These are phyloP conservation scores for Colletotrichum sp. DNA, from an alignment of 2,329 filamentous ascomycete species.

Conservation along the genomic window DNA sequence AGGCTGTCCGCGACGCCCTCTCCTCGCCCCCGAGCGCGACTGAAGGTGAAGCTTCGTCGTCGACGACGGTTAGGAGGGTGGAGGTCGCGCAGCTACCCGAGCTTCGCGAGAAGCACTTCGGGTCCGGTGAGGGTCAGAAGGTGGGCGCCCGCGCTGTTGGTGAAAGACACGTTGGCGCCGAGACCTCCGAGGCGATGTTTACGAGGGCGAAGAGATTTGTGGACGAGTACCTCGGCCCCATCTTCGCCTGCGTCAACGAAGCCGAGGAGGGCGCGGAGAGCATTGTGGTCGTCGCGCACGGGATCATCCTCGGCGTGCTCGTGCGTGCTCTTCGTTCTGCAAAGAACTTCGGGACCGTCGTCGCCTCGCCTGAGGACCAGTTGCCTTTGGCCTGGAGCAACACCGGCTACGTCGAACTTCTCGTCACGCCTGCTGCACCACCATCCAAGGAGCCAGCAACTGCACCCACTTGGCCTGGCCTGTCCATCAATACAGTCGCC, in stretches of 20 bases:
- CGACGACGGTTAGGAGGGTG: constrained; percentile 21
- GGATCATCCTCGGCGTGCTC: constrained; percentile 76
- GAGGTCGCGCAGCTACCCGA: constrained; percentile 47
- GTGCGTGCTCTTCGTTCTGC: constrained; percentile 55
- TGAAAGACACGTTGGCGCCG: constrained; percentile 53
- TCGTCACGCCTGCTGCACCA: background rate
- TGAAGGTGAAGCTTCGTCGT: background rate
- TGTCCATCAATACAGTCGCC: constrained; percentile 53
- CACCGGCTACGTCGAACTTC: constrained; percentile 51
- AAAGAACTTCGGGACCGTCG: constrained; percentile 21
- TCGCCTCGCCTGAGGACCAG: constrained; percentile 24
- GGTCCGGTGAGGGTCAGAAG: constrained; percentile 70
- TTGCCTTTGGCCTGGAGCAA: constrained; percentile 54
- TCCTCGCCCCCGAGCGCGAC: background rate
- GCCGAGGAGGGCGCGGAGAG: background rate
- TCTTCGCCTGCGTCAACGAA: constrained; percentile 36
- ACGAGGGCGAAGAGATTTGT: constrained; percentile 71
- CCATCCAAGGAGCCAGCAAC: constrained; percentile 22
- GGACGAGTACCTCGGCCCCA: constrained; percentile 63
- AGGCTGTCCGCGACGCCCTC: constrained; percentile 67
- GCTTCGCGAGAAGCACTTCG: constrained; percentile 78
- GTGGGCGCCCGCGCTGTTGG: constrained; percentile 44
- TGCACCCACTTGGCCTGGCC: constrained; percentile 41
- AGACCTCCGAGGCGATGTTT: constrained; percentile 72
- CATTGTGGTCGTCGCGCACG: constrained; percentile 80